phyloP scores from a whole-genome alignment of 164 flowering plant genomes.

The Vitis amurensis region DNA sequence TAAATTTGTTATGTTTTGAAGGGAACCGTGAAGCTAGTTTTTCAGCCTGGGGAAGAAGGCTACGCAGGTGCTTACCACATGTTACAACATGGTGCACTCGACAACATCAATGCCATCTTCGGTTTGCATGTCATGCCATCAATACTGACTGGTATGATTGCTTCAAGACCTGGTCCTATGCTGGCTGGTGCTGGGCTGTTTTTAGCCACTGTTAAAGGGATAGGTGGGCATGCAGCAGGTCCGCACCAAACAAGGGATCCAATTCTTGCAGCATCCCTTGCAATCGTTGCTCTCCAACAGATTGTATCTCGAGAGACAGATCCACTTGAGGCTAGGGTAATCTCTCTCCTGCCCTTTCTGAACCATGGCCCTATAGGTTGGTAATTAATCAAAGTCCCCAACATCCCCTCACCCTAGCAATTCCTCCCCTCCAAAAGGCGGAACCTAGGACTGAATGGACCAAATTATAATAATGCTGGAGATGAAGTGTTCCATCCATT shows the following conservation, averaged over 20 bases:
- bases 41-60: conserved; percentile 50
- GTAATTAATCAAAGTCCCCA: no score
- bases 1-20: background rate
- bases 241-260: conserved; percentile 32
- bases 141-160: conserved; percentile 25
- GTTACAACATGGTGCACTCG: conserved; percentile 33
- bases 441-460: no score
- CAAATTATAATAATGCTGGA: no score
- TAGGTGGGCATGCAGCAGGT: conserved; percentile 36
- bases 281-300: conserved; percentile 33
- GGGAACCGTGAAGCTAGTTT: conserved; percentile 46
- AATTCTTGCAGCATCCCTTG: conserved; percentile 29
- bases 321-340: conserved; percentile 38
- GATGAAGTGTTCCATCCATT: no score
- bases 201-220: conserved; percentile 25
- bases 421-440: no score
- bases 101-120: conserved; percentile 29
- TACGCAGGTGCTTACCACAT: conserved; percentile 41
- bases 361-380: no score
- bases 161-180: conserved; percentile 36
- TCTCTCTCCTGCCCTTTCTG: conserved; percentile 2
- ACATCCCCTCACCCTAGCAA: background rate
- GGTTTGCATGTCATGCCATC: conserved; percentile 33
- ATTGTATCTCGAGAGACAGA: conserved; percentile 41
- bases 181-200: conserved; percentile 35